phyloP scores from a whole-genome alignment of 257 asterid species.

The Solanum lycopersicoides region DNA sequence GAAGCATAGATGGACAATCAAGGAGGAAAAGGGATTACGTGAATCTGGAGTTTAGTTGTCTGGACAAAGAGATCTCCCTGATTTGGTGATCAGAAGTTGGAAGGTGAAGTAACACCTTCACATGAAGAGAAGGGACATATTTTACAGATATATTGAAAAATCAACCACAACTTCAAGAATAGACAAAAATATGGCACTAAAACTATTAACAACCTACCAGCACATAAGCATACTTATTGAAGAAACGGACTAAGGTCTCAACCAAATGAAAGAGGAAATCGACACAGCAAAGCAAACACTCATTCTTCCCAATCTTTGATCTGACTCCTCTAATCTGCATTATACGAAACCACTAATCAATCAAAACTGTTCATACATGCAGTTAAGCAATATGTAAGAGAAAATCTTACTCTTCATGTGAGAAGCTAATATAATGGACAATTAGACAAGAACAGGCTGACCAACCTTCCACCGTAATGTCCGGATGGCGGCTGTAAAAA shows the following conservation, averaged over 20 bases:
- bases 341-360: not conserved
- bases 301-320: slow-evolving; percentile 91
- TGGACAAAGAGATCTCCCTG: not conserved
- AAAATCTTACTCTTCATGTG: not conserved
- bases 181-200: not conserved
- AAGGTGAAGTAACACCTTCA: not conserved
- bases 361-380: not conserved
- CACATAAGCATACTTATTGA: slow-evolving; percentile 96
- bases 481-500: slow-evolving; percentile 94
- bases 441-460: slow-evolving; percentile 1
- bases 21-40: not conserved
- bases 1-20: not conserved
- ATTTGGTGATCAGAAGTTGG: not conserved
- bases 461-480: slow-evolving; percentile 94
- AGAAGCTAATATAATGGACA: not conserved
- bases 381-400: not conserved
- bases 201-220: slow-evolving; percentile 43
- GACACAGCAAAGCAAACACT: slow-evolving; percentile 93
- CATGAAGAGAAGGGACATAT: not conserved
- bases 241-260: slow-evolving; percentile 92
- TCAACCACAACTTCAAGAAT: not conserved
- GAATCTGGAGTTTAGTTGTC: not conserved
- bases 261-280: slow-evolving; percentile 90
- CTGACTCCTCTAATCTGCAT: slow-evolving; percentile 92
- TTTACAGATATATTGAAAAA: not conserved